Conservation (phyloP, 257 asterid species). For the Echites panduratus region DNA sequence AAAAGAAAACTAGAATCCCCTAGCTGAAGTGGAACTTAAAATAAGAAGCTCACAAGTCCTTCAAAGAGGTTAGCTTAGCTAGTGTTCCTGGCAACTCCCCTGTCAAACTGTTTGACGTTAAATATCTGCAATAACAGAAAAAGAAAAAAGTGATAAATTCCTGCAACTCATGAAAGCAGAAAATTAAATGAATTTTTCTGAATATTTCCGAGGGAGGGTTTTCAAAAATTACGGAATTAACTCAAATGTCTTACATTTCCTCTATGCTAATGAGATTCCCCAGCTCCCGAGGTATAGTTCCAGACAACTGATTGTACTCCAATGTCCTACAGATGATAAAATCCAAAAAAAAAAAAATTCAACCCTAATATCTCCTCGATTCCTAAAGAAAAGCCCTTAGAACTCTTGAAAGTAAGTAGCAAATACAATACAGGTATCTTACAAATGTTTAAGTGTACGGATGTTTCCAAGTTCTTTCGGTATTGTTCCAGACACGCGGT, state of each 20-base stretch:
- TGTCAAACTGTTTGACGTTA: slow-evolving; percentile 58
- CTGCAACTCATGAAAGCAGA: not conserved
- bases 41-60: slow-evolving; percentile 47
- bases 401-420: not conserved
- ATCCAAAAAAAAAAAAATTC: no score
- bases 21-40: not conserved
- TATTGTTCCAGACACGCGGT: slow-evolving; percentile 51
- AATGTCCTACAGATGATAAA: slow-evolving; percentile 26
- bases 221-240: not conserved
- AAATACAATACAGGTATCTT: slow-evolving; percentile 2
- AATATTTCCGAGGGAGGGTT: not conserved
- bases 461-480: slow-evolving; percentile 57
- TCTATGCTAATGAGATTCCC: slow-evolving; percentile 42
- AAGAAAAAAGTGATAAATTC: not conserved
- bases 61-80: slow-evolving; percentile 46
- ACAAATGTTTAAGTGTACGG: slow-evolving; percentile 52
- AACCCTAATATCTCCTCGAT: no score
- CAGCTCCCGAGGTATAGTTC: slow-evolving; percentile 61
- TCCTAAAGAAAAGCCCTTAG: not conserved
- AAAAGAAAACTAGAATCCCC: not conserved
- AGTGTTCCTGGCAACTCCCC: slow-evolving; percentile 53
- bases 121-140: slow-evolving; percentile 23
- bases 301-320: slow-evolving; percentile 62
- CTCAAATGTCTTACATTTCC: slow-evolving; percentile 40
- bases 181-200: not conserved